These are phyloP conservation scores for Alternaria conjuncta DNA, from an alignment of 2,329 filamentous ascomycete genomes.

Conservation along the genomic window DNA sequence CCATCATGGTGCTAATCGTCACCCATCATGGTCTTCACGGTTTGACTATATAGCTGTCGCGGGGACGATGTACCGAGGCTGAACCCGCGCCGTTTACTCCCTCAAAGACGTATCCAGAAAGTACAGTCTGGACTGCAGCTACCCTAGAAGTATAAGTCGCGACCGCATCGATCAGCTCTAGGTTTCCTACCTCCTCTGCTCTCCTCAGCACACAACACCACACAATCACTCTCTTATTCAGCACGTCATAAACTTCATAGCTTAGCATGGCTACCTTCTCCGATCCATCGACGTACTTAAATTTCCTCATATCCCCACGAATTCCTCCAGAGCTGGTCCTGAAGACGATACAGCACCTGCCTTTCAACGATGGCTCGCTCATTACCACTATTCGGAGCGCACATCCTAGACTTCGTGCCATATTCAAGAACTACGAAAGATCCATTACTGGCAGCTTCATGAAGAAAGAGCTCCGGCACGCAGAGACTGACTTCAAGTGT, in stretches of 20 bases:
- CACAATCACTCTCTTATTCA: neutral
- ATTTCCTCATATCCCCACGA: slow-evolving; percentile 20
- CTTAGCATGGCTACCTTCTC: slow-evolving; percentile 4
- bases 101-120: neutral
- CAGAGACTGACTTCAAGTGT: slow-evolving; percentile 34
- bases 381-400: slow-evolving; percentile 24
- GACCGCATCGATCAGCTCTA: neutral
- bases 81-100: neutral
- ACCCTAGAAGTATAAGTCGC: neutral
- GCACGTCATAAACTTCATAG: neutral
- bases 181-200: neutral
- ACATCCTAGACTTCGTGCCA: slow-evolving; percentile 23
- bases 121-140: neutral
- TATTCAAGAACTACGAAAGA: slow-evolving; percentile 33
- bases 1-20: slow-evolving; percentile 33
- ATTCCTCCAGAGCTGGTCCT: slow-evolving; percentile 41
- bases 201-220: neutral
- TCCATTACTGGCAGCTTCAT: slow-evolving; percentile 34
- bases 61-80: slow-evolving; percentile 2
- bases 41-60: slow-evolving; percentile 7
- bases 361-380: slow-evolving; percentile 28
- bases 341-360: slow-evolving; percentile 32
- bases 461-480: slow-evolving; percentile 35
- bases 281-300: neutral
- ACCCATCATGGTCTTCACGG: slow-evolving; percentile 38